Evolutionary conservation across 179 eudicot species (phyloP).

Genomic region (Monotropa hypopitys): DNA sequence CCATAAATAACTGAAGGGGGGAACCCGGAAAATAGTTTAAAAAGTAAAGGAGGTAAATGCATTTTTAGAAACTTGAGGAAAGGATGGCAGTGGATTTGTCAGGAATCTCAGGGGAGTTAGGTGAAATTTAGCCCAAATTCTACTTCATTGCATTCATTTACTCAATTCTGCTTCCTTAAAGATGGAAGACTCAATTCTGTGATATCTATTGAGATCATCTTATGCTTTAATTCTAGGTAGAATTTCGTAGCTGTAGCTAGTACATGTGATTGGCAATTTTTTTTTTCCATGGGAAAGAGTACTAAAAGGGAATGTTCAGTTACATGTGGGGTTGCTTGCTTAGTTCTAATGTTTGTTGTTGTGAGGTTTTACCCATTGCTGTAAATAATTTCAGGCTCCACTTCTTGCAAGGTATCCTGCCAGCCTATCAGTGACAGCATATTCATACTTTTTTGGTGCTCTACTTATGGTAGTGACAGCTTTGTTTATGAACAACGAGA

Average conservation of each 20-base stretch:
- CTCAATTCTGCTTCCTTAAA: neutral
- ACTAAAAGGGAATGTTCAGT: neutral
- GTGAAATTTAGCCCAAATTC: no score
- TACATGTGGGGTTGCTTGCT: neutral
- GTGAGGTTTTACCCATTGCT: slow-evolving; percentile 3
- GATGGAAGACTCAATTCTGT: neutral
- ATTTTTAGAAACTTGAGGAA: no score
- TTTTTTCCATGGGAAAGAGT: neutral
- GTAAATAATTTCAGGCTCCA: slow-evolving; percentile 58
- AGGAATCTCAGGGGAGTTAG: no score
- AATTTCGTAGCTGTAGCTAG: neutral
- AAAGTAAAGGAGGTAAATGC: no score
- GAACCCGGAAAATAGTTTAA: no score
- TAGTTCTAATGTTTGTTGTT: neutral
- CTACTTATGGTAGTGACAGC: slow-evolving; percentile 57
- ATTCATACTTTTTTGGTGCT: slow-evolving; percentile 76
- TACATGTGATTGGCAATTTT: neutral
- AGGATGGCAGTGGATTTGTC: no score
- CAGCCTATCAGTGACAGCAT: slow-evolving; percentile 89
- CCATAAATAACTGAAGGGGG: no score
- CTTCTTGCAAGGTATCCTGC: slow-evolving; percentile 84
- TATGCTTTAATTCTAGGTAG: neutral
- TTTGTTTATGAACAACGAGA: slow-evolving; percentile 39
- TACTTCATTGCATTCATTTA: neutral
- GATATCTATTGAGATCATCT: neutral